Evolutionary conservation across 177 flowering plant species (phyloP).

Genomic region (Telopea speciosissima): DNA sequence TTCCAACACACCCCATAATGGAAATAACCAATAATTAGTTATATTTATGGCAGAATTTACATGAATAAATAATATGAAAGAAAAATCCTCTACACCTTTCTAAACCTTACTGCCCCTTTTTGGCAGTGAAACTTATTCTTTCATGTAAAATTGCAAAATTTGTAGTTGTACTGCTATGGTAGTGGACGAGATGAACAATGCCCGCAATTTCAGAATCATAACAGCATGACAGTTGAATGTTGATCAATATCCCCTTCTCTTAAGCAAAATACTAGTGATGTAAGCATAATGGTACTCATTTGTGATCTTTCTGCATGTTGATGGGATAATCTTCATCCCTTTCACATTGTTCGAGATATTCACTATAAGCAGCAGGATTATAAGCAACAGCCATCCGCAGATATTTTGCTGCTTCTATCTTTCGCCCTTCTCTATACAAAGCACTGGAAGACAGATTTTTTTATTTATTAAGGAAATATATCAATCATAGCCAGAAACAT

Average conservation of each 20-base stretch:
- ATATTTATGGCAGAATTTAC: background rate
- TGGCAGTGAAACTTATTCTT: background rate
- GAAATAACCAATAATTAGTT: too few species aligned
- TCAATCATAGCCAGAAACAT: slow-evolving; percentile 1
- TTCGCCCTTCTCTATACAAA: slow-evolving; percentile 40
- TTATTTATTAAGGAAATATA: background rate
- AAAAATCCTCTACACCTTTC: background rate
- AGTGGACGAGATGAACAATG: background rate
- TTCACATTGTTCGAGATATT: slow-evolving; percentile 32
- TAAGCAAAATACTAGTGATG: too few species aligned
- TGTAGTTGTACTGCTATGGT: background rate
- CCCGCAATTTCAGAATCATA: background rate
- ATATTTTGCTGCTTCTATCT: slow-evolving; percentile 52
- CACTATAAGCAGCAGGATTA: slow-evolving; percentile 34
- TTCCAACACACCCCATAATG: background rate
- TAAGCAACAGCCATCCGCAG: slow-evolving; percentile 47
- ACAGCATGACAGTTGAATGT: too few species aligned
- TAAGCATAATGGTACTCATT: background rate
- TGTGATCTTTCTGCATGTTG: background rate
- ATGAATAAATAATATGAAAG: background rate
- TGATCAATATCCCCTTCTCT: too few species aligned
- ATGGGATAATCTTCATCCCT: background rate
- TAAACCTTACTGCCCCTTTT: background rate
- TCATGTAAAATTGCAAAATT: background rate
- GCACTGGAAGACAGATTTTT: slow-evolving; percentile 35